Evolutionary conservation across 2,329 filamentous ascomycete genomes (phyloP), one percentile per base, ranked within the genome.

Genomic region (Xylaria sp.): DNA sequence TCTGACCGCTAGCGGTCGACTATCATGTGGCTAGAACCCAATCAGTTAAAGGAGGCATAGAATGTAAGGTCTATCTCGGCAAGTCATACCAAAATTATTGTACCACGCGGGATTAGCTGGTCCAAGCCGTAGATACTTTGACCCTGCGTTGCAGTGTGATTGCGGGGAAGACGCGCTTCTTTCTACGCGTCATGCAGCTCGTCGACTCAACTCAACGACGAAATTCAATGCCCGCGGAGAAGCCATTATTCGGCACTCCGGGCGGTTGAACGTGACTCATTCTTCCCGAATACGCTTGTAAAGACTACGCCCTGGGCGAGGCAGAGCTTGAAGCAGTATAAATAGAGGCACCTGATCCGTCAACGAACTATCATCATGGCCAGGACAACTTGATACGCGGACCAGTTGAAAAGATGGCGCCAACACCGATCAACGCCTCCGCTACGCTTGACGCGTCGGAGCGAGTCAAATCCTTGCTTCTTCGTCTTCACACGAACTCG

Each of bases 401-500:
- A 40, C n/a, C 23, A 23, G 23, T 23, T 23, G 23, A 13, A 69
- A 60, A 59, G 9, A 69, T 69, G 67, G 42, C 67, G 17, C 40
- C 46, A 62, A n/a, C 31, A 56, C 66, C 13, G 9, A 40, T 54
- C 23, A 54, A 69, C 9, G 38, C 54, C 28, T 66, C 67, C 1
- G 9, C 49, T 1, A 66, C 67, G 20, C 65, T 69, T 26, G 65
- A 70, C n/a, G 65, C 68, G 31, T 68, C 68, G 40, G 61, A 65
- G 33, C 57, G 36, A 26, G 68, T 70, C 46, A 70, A 68, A 36
- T 44, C 64, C 20, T 42, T 70, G 58, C 26, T 68, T 56, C 57
- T 42, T 49, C 68, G 68, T 36, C 58, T 70, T 2, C 65, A 68
- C 36, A 20, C 61, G 26, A 53, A 62, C 23, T 68, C 68, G 1